Percentiles rank a stretch among this genome's conserved stretches.
phyloP scores from a whole-genome alignment of 257 asterid species.

The Solanum medicagineum region DNA sequence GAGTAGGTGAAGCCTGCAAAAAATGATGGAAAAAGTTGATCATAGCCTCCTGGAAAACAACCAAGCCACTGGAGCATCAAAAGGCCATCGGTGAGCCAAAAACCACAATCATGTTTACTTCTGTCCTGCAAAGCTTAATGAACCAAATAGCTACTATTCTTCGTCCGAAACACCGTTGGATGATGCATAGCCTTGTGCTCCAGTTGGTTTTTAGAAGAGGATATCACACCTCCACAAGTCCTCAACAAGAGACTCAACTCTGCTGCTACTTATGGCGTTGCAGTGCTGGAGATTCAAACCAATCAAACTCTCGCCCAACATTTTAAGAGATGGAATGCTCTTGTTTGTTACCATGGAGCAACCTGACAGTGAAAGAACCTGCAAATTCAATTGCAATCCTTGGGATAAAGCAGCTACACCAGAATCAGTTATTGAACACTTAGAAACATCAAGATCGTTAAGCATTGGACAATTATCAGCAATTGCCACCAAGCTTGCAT shows the following conservation, averaged over 20 bases:
- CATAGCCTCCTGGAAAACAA: constrained; percentile 43
- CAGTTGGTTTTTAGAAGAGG: constrained; percentile 31
- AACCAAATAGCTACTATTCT: neutral
- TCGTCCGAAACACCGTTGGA: neutral
- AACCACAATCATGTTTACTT: neutral
- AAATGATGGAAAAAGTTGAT: constrained; percentile 17
- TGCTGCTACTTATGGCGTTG: constrained; percentile 41
- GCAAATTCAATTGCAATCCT: constrained; percentile 49
- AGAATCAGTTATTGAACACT: constrained; percentile 53
- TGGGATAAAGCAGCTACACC: constrained; percentile 53
- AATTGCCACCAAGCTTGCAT: constrained; percentile 51
- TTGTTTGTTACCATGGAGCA: constrained; percentile 59
- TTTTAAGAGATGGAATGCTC: constrained; percentile 47
- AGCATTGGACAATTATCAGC: constrained; percentile 50
- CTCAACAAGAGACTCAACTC: constrained; percentile 48
- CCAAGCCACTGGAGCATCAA: constrained; percentile 23
- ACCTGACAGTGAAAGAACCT: constrained; percentile 65
- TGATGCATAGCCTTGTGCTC: neutral
- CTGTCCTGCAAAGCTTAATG: neutral
- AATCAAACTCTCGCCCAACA: constrained; percentile 42
- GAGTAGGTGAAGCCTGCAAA: constrained; percentile 34
- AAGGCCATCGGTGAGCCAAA: constrained; percentile 1
- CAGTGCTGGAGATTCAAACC: constrained; percentile 77
- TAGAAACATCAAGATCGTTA: constrained; percentile 66
- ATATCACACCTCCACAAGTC: constrained; percentile 79